Conservation (phyloP, 164 flowering plant species). For the Amborella trichopoda region DNA sequence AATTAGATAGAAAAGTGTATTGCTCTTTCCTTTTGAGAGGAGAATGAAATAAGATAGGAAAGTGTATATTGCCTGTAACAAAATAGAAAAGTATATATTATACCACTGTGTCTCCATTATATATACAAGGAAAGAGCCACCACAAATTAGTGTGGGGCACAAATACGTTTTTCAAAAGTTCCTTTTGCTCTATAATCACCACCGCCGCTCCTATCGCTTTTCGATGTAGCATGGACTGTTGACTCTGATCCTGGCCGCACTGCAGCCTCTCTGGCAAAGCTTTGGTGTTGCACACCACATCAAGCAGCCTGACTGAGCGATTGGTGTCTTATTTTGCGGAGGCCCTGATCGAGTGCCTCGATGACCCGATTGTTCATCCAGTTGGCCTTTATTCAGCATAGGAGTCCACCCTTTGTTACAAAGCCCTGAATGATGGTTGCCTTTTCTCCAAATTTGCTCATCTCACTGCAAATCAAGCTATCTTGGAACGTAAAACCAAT, state of each 20-base stretch:
- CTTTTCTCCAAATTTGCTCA: slow-evolving; percentile 86
- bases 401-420: slow-evolving; percentile 55
- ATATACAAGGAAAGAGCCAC: too few relatives aligned
- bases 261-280: slow-evolving; percentile 23
- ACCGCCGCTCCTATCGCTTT: slow-evolving; percentile 31
- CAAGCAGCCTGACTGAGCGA: slow-evolving; percentile 56
- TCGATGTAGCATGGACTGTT: slow-evolving; percentile 47
- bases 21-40: too few relatives aligned
- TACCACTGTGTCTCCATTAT: too few relatives aligned
- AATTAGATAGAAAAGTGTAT: too few relatives aligned
- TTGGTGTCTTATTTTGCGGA: slow-evolving; percentile 59
- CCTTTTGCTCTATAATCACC: too few relatives aligned
- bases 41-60: too few relatives aligned
- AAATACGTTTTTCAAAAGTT: too few relatives aligned
- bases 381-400: too few relatives aligned
- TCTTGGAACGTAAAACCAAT: too few relatives aligned
- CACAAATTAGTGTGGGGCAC: too few relatives aligned
- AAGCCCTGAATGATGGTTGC: slow-evolving; percentile 80
- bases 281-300: slow-evolving; percentile 41
- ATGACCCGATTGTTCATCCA: slow-evolving; percentile 13
- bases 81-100: too few relatives aligned
- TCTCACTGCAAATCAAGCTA: slow-evolving; percentile 90
- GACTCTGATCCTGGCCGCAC: slow-evolving; percentile 55
- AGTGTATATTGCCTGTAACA: too few relatives aligned
- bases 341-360: slow-evolving; percentile 36